phyloP scores from a whole-genome alignment of 2,329 filamentous ascomycete species.

The Colletotrichum endophyticum region DNA sequence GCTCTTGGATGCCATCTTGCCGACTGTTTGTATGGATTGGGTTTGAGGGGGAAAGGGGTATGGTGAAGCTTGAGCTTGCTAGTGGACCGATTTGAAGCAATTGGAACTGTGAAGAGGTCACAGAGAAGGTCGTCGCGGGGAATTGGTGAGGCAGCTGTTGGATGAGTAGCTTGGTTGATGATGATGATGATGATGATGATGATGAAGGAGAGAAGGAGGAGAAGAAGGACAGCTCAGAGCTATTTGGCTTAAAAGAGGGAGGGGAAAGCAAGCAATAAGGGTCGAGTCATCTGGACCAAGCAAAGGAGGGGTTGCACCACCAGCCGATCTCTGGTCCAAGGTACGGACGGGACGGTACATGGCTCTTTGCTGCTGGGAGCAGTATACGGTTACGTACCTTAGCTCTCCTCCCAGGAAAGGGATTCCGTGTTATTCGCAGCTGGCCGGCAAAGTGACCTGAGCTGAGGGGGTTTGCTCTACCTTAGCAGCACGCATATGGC shows the following conservation, averaged over 20 bases:
- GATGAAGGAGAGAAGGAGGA: not conserved
- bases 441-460: not conserved
- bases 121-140: not conserved
- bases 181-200: slow-evolving; percentile 3
- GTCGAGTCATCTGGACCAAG: slow-evolving; percentile 18
- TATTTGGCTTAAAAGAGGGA: slow-evolving; percentile 20
- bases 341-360: not conserved
- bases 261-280: slow-evolving; percentile 26
- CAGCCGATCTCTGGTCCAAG: slow-evolving; percentile 2
- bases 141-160: slow-evolving; percentile 10
- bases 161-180: slow-evolving; percentile 16
- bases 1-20: slow-evolving; percentile 63
- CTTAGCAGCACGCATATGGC: not conserved
- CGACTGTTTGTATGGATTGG: slow-evolving; percentile 20
- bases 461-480: not conserved
- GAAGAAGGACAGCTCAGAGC: slow-evolving; percentile 1
- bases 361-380: not conserved
- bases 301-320: slow-evolving; percentile 22
- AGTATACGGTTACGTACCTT: not conserved
- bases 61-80: slow-evolving; percentile 3
- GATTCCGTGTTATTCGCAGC: not conserved
- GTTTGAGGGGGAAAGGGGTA: not conserved
- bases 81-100: not conserved
- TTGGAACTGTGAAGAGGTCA: not conserved
- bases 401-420: not conserved